Evolutionary conservation across 371 early-diverging fungal genomes (phyloP), one percentile per base, ranked within the genome.

Genomic region (Mucor indicus): DNA sequence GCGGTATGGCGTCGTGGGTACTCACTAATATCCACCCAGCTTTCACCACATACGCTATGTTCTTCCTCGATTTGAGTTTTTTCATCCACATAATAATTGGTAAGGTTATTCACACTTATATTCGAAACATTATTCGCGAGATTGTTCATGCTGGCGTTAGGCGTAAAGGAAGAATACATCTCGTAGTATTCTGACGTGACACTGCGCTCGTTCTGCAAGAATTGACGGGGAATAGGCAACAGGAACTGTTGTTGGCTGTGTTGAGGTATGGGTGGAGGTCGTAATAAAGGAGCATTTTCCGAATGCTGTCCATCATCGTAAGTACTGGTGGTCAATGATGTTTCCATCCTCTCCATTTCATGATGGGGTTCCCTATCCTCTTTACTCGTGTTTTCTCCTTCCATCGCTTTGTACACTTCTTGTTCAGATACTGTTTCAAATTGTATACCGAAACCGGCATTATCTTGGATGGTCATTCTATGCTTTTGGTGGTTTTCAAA

Each of bases 171-270:
- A 10, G 55, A 37, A 31, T 60, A 60, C 33, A 60, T 43, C 29
- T 60, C 61, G n/a, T 38, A 38, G 41, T 55, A 51, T 30, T 60
- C 61, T 13, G 55, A 60, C 1, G 61, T 60, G 2, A 60, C 44
- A 38, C 48, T 55, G 5, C 55, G 55, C 17, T 50, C 43, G 13
- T 42, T 31, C 24, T 19, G 24, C 17, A 22, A 36, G 19, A 20
- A 20, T 20, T 41, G 48, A 23, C n/a, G 19, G 10, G 12, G 5
- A 3, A 24, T 21, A 24, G 4, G 22, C n/a, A n/a, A n/a, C n/a
- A n/a, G n/a, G n/a, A n/a, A n/a, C n/a, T n/a, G n/a, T 4, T n/a
- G 20, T 36, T 19, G 31, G n/a, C 23, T n/a, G 2, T 22, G 23
- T 22, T 19, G 24, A 27, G 29, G 29, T 27, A 27, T 27, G n/a